phyloP scores from a whole-genome alignment of 345 rosid genomes.

The Camelina laxa region DNA sequence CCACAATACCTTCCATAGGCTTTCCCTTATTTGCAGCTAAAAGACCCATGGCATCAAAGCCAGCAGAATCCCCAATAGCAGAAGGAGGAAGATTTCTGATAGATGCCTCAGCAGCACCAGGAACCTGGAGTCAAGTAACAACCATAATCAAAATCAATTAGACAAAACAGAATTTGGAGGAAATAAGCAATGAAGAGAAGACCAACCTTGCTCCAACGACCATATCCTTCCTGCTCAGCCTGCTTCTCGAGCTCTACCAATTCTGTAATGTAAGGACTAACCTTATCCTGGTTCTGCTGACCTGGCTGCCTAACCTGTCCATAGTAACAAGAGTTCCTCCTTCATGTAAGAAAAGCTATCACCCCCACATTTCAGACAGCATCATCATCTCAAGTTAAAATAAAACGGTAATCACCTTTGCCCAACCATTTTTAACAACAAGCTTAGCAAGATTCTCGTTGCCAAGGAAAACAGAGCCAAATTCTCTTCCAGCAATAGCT shows the following conservation, averaged over 20 bases:
- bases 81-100: conserved; percentile 94
- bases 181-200: background rate
- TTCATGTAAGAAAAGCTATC: conserved; percentile 17
- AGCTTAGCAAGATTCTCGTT: conserved; percentile 71
- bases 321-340: conserved; percentile 8
- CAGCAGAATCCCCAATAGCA: conserved; percentile 81
- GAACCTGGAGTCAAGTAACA: conserved; percentile 51
- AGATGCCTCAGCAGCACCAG: conserved; percentile 85
- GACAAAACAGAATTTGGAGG: background rate
- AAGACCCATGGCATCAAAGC: conserved; percentile 83
- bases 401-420: conserved; percentile 61
- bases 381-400: background rate
- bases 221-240: conserved; percentile 79
- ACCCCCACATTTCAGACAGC: background rate
- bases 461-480: conserved; percentile 88
- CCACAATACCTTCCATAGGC: conserved; percentile 88
- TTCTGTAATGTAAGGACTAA: conserved; percentile 79
- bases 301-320: conserved; percentile 82
- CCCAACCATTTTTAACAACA: conserved; percentile 89
- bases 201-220: conserved; percentile 84
- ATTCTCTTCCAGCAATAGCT: conserved; percentile 71
- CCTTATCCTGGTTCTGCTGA: conserved; percentile 84
- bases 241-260: conserved; percentile 67
- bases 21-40: conserved; percentile 77
- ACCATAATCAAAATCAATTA: conserved; percentile 4